phyloP scores from a whole-genome alignment of 176 grass and related monocot genomes.

The Tuctoria greenei region DNA sequence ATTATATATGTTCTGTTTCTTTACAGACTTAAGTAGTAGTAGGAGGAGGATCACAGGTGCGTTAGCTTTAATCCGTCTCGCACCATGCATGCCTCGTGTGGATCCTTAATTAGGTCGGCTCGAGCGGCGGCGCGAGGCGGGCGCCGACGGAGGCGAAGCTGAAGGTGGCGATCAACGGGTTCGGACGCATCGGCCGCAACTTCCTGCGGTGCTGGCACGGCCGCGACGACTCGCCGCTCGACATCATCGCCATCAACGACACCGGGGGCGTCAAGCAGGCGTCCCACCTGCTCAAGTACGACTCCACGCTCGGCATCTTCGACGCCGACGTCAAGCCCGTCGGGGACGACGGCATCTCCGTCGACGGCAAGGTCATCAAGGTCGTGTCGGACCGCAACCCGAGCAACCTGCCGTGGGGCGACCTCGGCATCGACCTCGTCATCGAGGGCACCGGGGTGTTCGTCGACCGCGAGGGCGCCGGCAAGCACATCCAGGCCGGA shows the following conservation, averaged over 20 bases:
- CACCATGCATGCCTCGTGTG: too few species aligned
- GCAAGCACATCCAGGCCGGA: constrained; percentile 79
- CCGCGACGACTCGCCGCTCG: constrained; percentile 57
- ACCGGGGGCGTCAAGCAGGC: constrained; percentile 77
- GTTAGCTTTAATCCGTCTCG: too few species aligned
- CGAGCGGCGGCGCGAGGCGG: constrained; percentile 35
- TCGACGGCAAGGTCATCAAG: constrained; percentile 88
- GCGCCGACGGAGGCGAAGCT: constrained; percentile 74
- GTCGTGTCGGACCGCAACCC: constrained; percentile 78
- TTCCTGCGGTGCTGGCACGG: constrained; percentile 91
- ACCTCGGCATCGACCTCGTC: constrained; percentile 73
- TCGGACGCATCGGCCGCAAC: constrained; percentile 90
- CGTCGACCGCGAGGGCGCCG: constrained; percentile 69
- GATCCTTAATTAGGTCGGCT: constrained; percentile 36
- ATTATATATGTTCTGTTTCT: too few species aligned
- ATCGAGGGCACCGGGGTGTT: constrained; percentile 84
- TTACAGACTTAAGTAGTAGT: too few species aligned
- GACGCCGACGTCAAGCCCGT: constrained; percentile 75
- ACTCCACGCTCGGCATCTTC: constrained; percentile 87
- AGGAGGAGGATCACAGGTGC: too few species aligned
- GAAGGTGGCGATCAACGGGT: constrained; percentile 91
- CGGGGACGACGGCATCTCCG: constrained; percentile 62
- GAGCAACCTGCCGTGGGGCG: constrained; percentile 55
- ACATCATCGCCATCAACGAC: constrained; percentile 89
- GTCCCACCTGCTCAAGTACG: constrained; percentile 90